A percentile compares a stretch with the other conserved stretches of the same genome.
These are phyloP conservation scores for Globisporangium polare DNA, from an alignment of 352 stramenopile species.

Conservation along the genomic window DNA sequence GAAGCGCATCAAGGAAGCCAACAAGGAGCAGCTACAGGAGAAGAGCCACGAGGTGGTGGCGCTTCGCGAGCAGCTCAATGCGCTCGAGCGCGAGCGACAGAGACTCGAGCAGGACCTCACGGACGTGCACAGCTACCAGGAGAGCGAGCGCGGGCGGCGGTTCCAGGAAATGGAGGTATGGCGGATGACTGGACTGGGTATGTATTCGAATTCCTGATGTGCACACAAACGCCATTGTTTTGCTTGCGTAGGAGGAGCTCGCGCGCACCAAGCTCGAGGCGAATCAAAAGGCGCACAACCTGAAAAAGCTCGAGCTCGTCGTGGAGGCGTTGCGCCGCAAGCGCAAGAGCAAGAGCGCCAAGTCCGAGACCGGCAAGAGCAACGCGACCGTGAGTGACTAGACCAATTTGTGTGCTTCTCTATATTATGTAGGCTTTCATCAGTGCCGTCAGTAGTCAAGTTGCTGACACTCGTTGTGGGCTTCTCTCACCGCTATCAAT, in stretches of 20 bases:
- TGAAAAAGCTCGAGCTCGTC: conserved; percentile 41
- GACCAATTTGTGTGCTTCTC: too few relatives aligned
- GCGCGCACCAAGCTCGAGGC: conserved; percentile 47
- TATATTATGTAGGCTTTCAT: neutral
- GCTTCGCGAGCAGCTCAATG: conserved; percentile 29
- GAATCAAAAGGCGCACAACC: conserved; percentile 42
- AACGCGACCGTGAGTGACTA: conserved; percentile 9
- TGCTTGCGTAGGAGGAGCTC: conserved; percentile 30
- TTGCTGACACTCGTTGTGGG: neutral
- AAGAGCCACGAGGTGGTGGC: conserved; percentile 24
- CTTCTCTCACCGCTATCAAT: neutral
- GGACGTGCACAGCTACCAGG: conserved; percentile 69
- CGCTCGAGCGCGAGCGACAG: conserved; percentile 54
- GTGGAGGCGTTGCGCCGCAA: conserved; percentile 34
- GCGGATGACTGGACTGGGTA: neutral
- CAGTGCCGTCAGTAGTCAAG: neutral
- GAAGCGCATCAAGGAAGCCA: conserved; percentile 40
- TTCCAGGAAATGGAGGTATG: conserved; percentile 55
- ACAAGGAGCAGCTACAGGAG: conserved; percentile 30
- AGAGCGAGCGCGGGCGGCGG: conserved; percentile 52
- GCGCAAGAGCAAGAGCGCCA: conserved; percentile 28
- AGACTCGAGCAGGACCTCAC: conserved; percentile 54
- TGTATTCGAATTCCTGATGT: neutral
- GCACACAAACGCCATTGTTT: neutral
- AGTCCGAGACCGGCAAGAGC: conserved; percentile 12